Evolutionary conservation across 1,284 basidiomycete species (phyloP), one percentile per base, ranked within the genome.

Genomic region (Gymnopus androsaceus): DNA sequence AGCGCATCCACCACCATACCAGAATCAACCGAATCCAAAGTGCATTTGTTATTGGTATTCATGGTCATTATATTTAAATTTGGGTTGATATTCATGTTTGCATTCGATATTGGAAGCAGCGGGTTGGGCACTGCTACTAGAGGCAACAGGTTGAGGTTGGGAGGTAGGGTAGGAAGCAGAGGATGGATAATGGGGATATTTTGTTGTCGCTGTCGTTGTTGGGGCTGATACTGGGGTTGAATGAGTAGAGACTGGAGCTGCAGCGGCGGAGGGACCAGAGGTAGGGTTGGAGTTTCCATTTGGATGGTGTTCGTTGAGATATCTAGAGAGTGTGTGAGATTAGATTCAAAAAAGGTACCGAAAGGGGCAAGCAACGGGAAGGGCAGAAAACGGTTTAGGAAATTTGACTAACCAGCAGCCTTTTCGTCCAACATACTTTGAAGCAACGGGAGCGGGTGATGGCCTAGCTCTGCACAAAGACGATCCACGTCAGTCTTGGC

Each of bases 401-500:
- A 51, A 51, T n/a, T n/a, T n/a, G 25, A 81, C 84, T 72, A 65
- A 91, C 88, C 85, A 23, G 81, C 76, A 30, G 80, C 80, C 67
- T 87, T 88, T 64, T 91, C 90, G 49, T 91, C 88, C 38, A 92
- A 68, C 27, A 84, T 88, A 36, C 74, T 72, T 63, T 91, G 87
- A 27, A 92, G 64, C 63, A 78, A 84, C 2, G 88, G 88, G 21
- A 90, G 68, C 2, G 89, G 82, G 1, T 81, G 73, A 65, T 91
- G 85, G 1, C 88, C 90, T 7, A 92, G 82, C 64, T 92, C 89
- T 52, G 77, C 76, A 48, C 89, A 81, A 40, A 92, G 73, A 50
- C 78, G 72, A 64, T 92, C 89, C 41, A 92, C 89, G 60, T 91
- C 88, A 27, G 70, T 70, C 69, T 92, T 92, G 3, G 88, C 85